These are phyloP conservation scores for Apiotrichum brassicae DNA, from an alignment of 1,284 basidiomycete species.

Conservation along the genomic window DNA sequence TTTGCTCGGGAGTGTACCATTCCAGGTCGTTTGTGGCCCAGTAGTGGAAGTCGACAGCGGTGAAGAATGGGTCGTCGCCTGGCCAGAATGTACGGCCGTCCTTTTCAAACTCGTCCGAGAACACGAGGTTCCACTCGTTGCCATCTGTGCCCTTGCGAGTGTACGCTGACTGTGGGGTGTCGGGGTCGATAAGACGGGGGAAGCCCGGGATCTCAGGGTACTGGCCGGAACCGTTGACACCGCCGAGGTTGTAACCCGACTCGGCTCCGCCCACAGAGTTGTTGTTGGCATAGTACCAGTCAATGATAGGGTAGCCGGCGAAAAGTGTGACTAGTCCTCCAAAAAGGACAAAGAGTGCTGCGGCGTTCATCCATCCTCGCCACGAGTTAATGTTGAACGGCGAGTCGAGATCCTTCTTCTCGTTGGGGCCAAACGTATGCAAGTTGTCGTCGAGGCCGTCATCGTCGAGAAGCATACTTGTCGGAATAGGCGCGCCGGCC, in stretches of 20 bases:
- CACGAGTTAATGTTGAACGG: constrained; percentile 46
- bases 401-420: constrained; percentile 31
- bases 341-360: constrained; percentile 49
- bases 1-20: constrained; percentile 65
- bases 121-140: constrained; percentile 63
- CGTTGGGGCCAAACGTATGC: constrained; percentile 52
- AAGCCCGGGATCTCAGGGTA: constrained; percentile 52
- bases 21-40: constrained; percentile 50
- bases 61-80: constrained; percentile 52
- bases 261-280: constrained; percentile 21
- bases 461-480: constrained; percentile 20
- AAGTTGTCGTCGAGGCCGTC: constrained; percentile 52
- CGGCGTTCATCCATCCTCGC: constrained; percentile 52
- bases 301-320: constrained; percentile 68
- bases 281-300: constrained; percentile 47
- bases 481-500: background rate
- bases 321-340: constrained; percentile 58
- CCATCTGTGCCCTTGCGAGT: constrained; percentile 62
- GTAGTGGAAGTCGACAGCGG: constrained; percentile 51
- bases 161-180: constrained; percentile 57
- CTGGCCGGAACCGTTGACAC: constrained; percentile 70
- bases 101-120: constrained; percentile 79
- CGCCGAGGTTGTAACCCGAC: constrained; percentile 61
- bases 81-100: constrained; percentile 53
- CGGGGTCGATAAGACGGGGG: constrained; percentile 59